Evolutionary conservation across 139 green algal species (phyloP), one percentile per base, ranked within the genome.

Genomic region (Chlorella vulgaris): DNA sequence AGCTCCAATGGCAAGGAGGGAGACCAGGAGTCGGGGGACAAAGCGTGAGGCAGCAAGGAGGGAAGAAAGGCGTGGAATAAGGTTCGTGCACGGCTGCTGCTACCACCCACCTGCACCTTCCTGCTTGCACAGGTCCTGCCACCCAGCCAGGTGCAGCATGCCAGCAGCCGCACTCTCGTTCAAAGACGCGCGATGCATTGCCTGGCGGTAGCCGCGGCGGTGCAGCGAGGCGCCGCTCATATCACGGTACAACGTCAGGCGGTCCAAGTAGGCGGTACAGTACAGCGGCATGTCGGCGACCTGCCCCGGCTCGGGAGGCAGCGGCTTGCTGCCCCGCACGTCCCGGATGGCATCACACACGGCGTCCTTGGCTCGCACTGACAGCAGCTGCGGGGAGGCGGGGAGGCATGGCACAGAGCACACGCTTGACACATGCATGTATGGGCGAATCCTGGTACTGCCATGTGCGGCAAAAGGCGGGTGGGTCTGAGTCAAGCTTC

Each of bases 121-220:
- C 65, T 55, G 53, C 21, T 47, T 28, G 50, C 63, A 75, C 22
- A 83, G 35, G 70, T 89, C 13, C 4, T 86, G 51, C 92, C 91
- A 97, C 22, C 88, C 91, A 1, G 90, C 85, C 76, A 95, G 36
- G 31, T 87, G 53, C 66, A 97, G 88, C 35, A 94, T 76, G 18
- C 92, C 96, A 29, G 96, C 94, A 26, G 96, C 96, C 4, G 94
- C 91, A 8, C 88, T 82, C 87, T 99, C 96, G 77, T 98, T 98
- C 31, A 99, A 86, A 1, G 92, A 90, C 6, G 96, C 94, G 0
- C 86, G 83, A 87, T 99, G 96, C 86, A 99, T 94, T 69, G 38
- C 76, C 51, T 68, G 33, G 6, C 93, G 83, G 85, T 98, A 99
- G 38, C 96, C 95, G 3, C 96, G 73, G 35, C 73, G 82, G 88